Conservation (phyloP, 179 eudicot genomes). For the Patellifolia procumbens region DNA sequence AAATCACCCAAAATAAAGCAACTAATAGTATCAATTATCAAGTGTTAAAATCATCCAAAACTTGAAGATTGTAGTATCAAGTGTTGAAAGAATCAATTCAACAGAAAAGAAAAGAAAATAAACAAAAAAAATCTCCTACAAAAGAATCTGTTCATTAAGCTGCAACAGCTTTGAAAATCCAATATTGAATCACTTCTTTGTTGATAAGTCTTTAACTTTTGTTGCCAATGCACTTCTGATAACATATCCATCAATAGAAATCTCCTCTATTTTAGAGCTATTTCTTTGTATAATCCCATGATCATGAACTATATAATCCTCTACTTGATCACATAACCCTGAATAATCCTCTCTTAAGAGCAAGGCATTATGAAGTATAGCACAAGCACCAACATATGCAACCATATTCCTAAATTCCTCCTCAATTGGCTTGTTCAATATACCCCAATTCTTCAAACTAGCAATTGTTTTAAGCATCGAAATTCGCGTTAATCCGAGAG, state of each 20-base stretch:
- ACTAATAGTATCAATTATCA: constrained; percentile 9
- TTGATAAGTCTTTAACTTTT: constrained; percentile 33
- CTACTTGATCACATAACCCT: constrained; percentile 42
- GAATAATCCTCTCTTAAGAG: constrained; percentile 77
- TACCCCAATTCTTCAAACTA: constrained; percentile 86
- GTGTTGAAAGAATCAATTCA: constrained; percentile 23
- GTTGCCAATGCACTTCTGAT: constrained; percentile 62
- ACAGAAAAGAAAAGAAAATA: background rate
- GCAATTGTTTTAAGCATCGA: constrained; percentile 44
- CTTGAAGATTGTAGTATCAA: constrained; percentile 12
- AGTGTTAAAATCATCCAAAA: no score
- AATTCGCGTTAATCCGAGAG: constrained; percentile 33
- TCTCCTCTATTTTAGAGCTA: constrained; percentile 23
- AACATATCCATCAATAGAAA: constrained; percentile 25
- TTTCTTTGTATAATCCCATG: constrained; percentile 14
- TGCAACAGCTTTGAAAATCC: background rate
- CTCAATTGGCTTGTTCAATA: constrained; percentile 57
- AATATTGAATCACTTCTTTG: constrained; percentile 19
- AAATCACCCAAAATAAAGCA: background rate
- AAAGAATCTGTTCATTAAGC: constrained; percentile 14
- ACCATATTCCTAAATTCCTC: constrained; percentile 61
- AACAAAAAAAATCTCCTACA: constrained; percentile 11
- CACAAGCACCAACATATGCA: constrained; percentile 84
- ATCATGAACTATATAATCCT: constrained; percentile 18
- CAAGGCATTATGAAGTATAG: constrained; percentile 84